Evolutionary conservation across 345 rosid genomes (phyloP), one percentile per base, ranked within the genome.

Genomic region (Pugionium cornutum): DNA sequence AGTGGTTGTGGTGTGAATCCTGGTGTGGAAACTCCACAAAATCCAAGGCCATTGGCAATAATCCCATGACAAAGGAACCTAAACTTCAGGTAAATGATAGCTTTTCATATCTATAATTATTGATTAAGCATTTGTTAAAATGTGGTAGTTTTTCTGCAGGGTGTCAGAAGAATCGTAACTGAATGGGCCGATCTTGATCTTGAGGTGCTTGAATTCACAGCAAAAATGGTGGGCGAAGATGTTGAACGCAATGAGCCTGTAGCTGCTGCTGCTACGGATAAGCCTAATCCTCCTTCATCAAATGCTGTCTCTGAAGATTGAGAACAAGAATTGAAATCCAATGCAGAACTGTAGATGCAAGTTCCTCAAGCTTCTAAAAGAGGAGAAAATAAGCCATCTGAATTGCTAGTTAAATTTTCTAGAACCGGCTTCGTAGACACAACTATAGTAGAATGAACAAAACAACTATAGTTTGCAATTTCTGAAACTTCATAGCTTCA

Each of bases 61-160:
- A 94, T 79, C 99, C 97, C 46, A 94, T 90, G 99, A 94, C 97
- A 39, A 94, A 94, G 75, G 99, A 94, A 70, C 99, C 99, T 47
- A 94, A 94, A 74, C 97, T 94, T 76, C 86, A 90, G 95, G 99
- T 86, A 67, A 56, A 37, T 25, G 9, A 29, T 70, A 8, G 28
- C 30, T 69, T 46, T 4, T 50, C 30, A 49, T 37, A 33, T 9
- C 39, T 43, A 58, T 34, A 34, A 5, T 34, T 4, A 7, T 29
- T 40, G 46, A 27, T 45, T 18, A n/a, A 45, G 6, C 34, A 33
- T 4, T 4, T 40, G 54, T 35, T 10, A 42, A 27, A 62, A 41
- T 29, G n/a, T 30, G 57, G 36, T 61, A 6, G 53, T 45, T 47
- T 49, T 41, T 47, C 9, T 59, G 30, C 83, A 94, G 99, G 96